Base-by-base conservation (phyloP, 2,329 filamentous ascomycete species). In the Pseudogymnoascus sp. region DNA sequence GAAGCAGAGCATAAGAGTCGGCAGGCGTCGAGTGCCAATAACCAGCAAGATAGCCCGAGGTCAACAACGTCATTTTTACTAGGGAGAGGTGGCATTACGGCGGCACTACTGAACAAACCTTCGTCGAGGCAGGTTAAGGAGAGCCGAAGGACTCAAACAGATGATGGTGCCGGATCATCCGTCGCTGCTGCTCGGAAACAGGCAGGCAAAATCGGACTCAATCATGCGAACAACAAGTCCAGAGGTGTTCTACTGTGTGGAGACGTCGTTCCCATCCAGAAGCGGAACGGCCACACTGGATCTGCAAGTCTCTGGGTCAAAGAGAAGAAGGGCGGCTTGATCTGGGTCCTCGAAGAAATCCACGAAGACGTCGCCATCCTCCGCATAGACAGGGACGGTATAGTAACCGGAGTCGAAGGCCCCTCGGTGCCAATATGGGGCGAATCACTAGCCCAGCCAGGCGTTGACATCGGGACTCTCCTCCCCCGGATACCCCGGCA, bases 301-400 rank as follows among this genome's bases (percentile, higher is more conserved):
- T 92, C 94, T 64, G 94, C 94, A 38, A 97, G 92, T 75, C 78
- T 99, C 40, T 99, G 94, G 94, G 94, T 99, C 3, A 99, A 99
- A 78, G 94, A 99, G 75, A 99, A 99, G 76, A 85, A 88, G 59
- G 87, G 91, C 61, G 92, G 93, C 8, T 77, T 99, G 65, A 97
- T 99, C 65, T 99, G 94, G 94, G 94, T 99, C 7, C 77, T 99
- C 1, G 94, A 99, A 74, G 94, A 99, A 76, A 97, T 99, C 65
- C 91, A 93, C 63, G 94, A 99, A 75, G 92, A 99, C 73, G 87
- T 94, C 40, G 92, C 90, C 3, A 84, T 85, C 65, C 76, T 99
- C 47, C 82, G 80, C 10, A 81, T 96, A 18, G 90, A 95, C 71
- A 87, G 92, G 63, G 86, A 91, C 28, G 92, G 91, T 44, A 81